phyloP scores from a whole-genome alignment of 2,329 filamentous ascomycete species.

The Paecilomyces sp. region DNA sequence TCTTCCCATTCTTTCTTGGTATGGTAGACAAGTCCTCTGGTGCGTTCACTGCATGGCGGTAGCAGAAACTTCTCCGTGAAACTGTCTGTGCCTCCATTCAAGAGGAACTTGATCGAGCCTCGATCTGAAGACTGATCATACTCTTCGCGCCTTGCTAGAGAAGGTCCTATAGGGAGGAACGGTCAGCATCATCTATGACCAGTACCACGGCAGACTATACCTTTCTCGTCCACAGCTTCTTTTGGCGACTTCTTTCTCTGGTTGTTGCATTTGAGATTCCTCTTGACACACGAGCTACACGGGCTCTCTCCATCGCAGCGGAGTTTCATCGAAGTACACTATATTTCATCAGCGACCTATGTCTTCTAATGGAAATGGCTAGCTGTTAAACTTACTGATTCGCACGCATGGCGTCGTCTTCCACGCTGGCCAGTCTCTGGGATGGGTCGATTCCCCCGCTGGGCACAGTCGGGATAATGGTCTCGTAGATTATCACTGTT shows the following conservation, averaged over 20 bases:
- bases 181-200: constrained; percentile 3
- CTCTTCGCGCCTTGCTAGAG: constrained; percentile 18
- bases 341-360: constrained; percentile 1
- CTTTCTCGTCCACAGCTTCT: constrained; percentile 10
- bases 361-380: background rate
- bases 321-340: constrained; percentile 43
- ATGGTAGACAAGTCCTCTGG: constrained; percentile 29
- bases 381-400: constrained; percentile 28
- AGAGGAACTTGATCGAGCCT: constrained; percentile 40
- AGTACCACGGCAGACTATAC: constrained; percentile 5
- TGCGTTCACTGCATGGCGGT: constrained; percentile 32
- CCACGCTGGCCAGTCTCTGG: constrained; percentile 41
- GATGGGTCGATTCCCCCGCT: constrained; percentile 35
- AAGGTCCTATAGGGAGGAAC: constrained; percentile 4
- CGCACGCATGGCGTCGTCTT: constrained; percentile 40
- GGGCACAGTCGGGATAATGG: constrained; percentile 37
- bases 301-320: constrained; percentile 40
- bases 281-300: constrained; percentile 38
- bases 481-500: constrained; percentile 40
- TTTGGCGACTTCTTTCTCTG: constrained; percentile 15
- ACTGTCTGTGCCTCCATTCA: constrained; percentile 40
- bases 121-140: constrained; percentile 30
- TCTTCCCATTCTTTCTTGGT: constrained; percentile 21
- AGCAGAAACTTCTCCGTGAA: constrained; percentile 40
- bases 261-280: constrained; percentile 34